Evolutionary conservation across 768 basidiomycete genomes (phyloP), one percentile per base, ranked within the genome.

Genomic region (Boletellus ananiceps): DNA sequence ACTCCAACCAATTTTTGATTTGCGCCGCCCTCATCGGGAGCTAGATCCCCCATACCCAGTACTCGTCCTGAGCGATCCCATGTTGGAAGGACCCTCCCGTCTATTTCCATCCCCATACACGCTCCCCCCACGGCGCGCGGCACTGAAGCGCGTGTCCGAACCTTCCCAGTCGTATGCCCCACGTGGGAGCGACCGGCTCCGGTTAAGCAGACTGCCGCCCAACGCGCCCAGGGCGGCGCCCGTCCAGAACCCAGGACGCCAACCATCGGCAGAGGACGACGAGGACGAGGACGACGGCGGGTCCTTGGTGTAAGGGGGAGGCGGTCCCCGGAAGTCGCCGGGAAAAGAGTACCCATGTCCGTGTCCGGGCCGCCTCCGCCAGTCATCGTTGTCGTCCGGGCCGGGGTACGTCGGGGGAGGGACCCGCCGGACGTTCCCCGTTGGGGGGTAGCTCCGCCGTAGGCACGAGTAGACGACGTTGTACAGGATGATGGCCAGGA

Each of bases 191-290:
- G 63, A 65, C 60, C 64, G 59, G 25, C 58, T 57, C 37, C 66
- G 67, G 60, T 76, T 83, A 67, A 75, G 71, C 2, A 82, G 57
- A 52, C 79, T 79, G 23, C 81, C 78, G 2, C 83, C 86, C 2
- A 87, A 64, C 21, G 84, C 85, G 7, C 90, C 93, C 1, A 86
- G 59, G 1, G 81, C 79, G 7, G 88, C 81, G 3, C 93, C 93
- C 2, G 87, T 84, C 87, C 84, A 93, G 64, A 95, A 93, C 3
- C 91, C 91, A 11, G 87, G 84, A 36, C 71, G 66, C 80, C 81
- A 83, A 47, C 67, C 68, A 21, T 61, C 63, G 40, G 8, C 48
- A 5, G 64, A 23, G 19, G 66, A 54, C 2, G 29, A 29, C 29
- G 29, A 29, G 5, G 29, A 29, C 8, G 29, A 11, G 5, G 29